These are phyloP conservation scores for Metroxylon sagu DNA, from an alignment of 176 grass and related monocot genomes.

Conservation along the genomic window DNA sequence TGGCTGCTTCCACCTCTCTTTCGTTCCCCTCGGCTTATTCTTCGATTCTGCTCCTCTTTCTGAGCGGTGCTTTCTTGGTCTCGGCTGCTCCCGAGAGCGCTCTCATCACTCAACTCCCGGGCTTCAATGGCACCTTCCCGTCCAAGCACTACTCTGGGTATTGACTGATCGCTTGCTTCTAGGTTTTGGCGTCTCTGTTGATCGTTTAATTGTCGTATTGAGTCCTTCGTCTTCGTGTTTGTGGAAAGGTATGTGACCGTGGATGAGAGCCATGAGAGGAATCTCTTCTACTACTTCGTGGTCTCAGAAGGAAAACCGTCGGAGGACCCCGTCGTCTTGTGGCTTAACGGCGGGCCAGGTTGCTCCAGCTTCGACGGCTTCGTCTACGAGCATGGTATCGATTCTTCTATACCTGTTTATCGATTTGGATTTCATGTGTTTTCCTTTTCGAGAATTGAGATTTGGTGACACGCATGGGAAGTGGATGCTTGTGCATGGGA, in stretches of 20 bases:
- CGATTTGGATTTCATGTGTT: no score
- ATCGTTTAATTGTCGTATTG: not conserved
- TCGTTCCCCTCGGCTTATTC: no score
- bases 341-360: conserved; percentile 84
- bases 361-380: conserved; percentile 91
- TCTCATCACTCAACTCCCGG: conserved; percentile 35
- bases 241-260: conserved; percentile 34
- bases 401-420: no score
- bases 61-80: no score
- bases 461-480: no score
- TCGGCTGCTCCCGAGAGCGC: conserved; percentile 10
- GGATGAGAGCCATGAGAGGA: conserved; percentile 41
- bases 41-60: no score
- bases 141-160: conserved; percentile 66
- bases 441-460: no score
- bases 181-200: not conserved
- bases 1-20: no score
- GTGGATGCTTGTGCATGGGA: no score
- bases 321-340: conserved; percentile 69
- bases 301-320: conserved; percentile 51
- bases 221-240: no score
- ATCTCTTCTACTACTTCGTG: conserved; percentile 81
- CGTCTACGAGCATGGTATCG: conserved; percentile 57
- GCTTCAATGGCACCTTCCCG: conserved; percentile 42
- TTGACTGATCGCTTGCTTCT: not conserved